phyloP scores from a whole-genome alignment of 768 basidiomycete genomes.

The Baorangia bicolor region DNA sequence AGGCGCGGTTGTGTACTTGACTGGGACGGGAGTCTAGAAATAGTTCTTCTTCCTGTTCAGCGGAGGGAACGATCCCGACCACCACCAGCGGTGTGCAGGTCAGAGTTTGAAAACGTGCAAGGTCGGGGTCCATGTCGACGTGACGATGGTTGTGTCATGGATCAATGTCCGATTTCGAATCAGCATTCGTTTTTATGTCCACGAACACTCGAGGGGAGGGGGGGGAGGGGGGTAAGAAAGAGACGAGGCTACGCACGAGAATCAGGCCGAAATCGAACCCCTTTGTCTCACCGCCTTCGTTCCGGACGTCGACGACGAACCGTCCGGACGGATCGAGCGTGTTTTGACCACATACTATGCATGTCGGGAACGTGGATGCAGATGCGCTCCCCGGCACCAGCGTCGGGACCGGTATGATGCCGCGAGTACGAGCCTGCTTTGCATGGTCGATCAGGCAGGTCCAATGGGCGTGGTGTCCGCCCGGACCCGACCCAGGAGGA shows the following conservation, averaged over 20 bases:
- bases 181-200: not conserved
- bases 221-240: not conserved
- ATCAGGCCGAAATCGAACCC: slow-evolving; percentile 29
- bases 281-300: slow-evolving; percentile 26
- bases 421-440: not conserved
- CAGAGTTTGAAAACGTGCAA: not conserved
- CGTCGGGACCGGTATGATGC: not conserved
- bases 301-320: slow-evolving; percentile 26
- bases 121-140: not conserved
- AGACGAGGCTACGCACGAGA: slow-evolving; percentile 18
- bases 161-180: not conserved
- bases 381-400: not conserved
- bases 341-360: slow-evolving; percentile 19
- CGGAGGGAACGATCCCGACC: not conserved
- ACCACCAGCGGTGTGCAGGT: not conserved
- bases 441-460: slow-evolving; percentile 26
- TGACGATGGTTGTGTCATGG: no score
- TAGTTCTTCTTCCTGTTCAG: slow-evolving; percentile 23
- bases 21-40: slow-evolving; percentile 17
- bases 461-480: slow-evolving; percentile 29
- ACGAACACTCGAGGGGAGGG: not conserved
- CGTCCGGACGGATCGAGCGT: slow-evolving; percentile 14
- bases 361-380: not conserved
- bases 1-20: slow-evolving; percentile 21
- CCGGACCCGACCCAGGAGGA: slow-evolving; percentile 18